phyloP scores from a whole-genome alignment of 73 alveolate species.

The Tetrahymena thermophila region DNA sequence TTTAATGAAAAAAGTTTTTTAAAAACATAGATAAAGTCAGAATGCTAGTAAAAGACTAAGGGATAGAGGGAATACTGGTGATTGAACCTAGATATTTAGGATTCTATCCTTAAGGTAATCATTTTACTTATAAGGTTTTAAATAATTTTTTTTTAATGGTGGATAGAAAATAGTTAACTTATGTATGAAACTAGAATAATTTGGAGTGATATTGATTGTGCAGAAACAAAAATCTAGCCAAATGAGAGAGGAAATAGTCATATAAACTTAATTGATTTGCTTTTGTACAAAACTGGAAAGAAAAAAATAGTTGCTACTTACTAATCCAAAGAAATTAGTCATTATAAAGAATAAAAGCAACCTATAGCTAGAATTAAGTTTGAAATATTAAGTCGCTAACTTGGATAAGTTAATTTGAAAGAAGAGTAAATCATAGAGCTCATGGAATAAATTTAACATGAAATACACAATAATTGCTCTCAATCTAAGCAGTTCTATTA shows the following conservation, averaged over 20 bases:
- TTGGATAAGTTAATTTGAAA: not conserved
- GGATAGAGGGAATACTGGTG: not conserved
- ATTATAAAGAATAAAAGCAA: not conserved
- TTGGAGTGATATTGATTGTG: not conserved
- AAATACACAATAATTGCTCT: not conserved
- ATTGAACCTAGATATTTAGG: not conserved
- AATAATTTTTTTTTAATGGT: not conserved
- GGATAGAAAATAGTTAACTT: not conserved
- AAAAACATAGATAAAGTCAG: not conserved
- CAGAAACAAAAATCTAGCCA: not conserved
- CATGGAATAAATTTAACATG: not conserved
- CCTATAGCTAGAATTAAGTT: not conserved
- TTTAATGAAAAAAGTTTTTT: no score
- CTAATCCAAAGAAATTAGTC: not conserved
- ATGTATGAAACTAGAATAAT: not conserved
- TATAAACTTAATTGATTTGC: not conserved
- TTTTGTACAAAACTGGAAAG: not conserved
- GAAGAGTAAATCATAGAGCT: not conserved
- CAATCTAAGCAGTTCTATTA: not conserved
- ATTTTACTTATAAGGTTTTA: not conserved
- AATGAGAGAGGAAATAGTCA: not conserved
- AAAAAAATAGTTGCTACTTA: not conserved
- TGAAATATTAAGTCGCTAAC: not conserved
- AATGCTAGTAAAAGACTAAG: not conserved
- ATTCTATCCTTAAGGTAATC: not conserved